Evolutionary conservation across 345 rosid species (phyloP), one percentile per base, ranked within the genome.

Genomic region (Pseudoturritis turrita): DNA sequence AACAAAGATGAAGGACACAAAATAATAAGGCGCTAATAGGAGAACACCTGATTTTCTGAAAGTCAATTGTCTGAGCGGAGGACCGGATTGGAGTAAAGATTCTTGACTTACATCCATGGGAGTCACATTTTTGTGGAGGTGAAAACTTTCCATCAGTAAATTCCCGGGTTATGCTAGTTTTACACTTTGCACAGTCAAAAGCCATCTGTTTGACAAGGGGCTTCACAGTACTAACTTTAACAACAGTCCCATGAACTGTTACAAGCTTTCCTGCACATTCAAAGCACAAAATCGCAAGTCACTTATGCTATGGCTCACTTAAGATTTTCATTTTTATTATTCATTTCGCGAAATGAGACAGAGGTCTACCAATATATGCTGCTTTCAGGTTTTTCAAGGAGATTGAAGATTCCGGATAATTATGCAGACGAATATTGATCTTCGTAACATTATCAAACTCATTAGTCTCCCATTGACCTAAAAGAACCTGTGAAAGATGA

Each of bases 71-170:
- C 29, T 36, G 76, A 39, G 93, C 97, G 6, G 96, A 88, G 74
- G 96, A 80, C 49, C 97, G 88, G 74, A 91, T 45, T 59, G 96
- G 97, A 49, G 35, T 77, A 61, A 91, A 95, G 4, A 75, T 87
- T 75, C 75, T 91, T 80, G 93, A 85, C 85, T 88, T 94, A 80
- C 98, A 94, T 46, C 96, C 98, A 77, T 84, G 83, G 60, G 90
- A 69, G 72, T 80, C 77, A 75, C 97, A 94, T 23, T 71, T 51
- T 53, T 66, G 51, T 15, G 98, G 97, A 5, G 96, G 96, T 11
- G 97, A 91, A 82, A 88, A 91, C 70, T 91, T 91, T 13, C 98
- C 98, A 82, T 89, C 98, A 33, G 84, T 84, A 79, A 94, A 91
- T n/a, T 74, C 74, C 37, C 88, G 82, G 55, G 67, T 36, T 52